Base-by-base conservation (phyloP, 495 filamentous ascomycete genomes). In the Pyrenula massariospora region DNA sequence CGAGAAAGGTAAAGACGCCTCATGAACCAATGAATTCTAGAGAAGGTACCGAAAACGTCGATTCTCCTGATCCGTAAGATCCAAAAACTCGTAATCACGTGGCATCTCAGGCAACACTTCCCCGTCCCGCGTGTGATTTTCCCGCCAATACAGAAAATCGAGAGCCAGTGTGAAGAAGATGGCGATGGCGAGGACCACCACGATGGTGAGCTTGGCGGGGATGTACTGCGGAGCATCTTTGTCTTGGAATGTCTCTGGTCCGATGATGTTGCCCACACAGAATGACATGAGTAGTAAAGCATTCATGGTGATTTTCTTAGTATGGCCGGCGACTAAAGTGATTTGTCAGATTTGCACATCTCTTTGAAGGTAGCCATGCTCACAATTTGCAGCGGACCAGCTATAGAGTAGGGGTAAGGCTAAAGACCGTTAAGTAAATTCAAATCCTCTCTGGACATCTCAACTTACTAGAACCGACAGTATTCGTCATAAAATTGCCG, bases 211-310 rank as follows among this genome's bases (percentile, higher is more conserved):
- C 66, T 86, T 87, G 2, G 84, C 84, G 0, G 83, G 84, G 11
- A 65, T 74, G 60, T 81, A 85, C 3, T 77, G 68, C 0, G 84
- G 84, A 8, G 77, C 79, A 61, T 85, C 81, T 11, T 62, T 67
- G 0, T 71, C 68, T 51, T 77, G 76, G 61, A 86, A 86, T 1
- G 85, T 79, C 65, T 86, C 82, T 2, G 83, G 83, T 0, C 84
- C 81, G 62, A 86, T 84, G 59, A 86, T 84, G 60, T 81, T 85
- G 2, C 82, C 84, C 12, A 85, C 63, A n/a, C 77, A 80, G 68
- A 85, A 86, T 12, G 74, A 78, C 1, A 73, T 77, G 20, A 75
- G 71, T 36, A 86, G 65, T 20, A 85, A 65, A 20, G 82, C 77
- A 12, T 76, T 77, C 20, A 77, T 75, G 12, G 77, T 73, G 25